Evolutionary conservation across 805 yeast genomes (phyloP), one percentile per base, ranked within the genome.

Genomic region (Lachancea lanzarotensis): DNA sequence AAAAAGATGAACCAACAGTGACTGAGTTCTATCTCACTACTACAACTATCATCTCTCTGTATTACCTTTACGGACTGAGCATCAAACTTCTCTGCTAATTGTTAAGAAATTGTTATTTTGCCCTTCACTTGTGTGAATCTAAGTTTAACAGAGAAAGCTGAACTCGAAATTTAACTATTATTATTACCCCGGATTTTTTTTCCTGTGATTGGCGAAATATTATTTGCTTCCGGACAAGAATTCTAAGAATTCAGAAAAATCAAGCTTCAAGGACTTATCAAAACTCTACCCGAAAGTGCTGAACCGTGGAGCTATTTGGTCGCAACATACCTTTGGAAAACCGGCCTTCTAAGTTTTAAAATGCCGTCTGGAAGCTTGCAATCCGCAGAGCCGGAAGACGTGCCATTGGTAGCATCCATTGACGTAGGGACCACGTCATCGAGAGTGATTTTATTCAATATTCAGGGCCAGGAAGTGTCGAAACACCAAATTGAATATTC

Each of bases 351-450:
- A n/a, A n/a, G n/a, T n/a, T n/a, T 22, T 8, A 22, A 6, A 11
- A 29, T 29, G 31, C 11, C 31, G 4, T 4, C 31, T 29, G 31
- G 13, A 29, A 29, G 5, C 31, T 11, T 12, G 15, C 13, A 29
- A 11, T 29, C 31, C 7, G 13, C 15, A 29, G 13, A 29, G 31
- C 11, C 31, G 31, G 39, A 36, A 25, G 40, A 46, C 7, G 51
- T 57, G 35, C 76, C 76, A 1, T 53, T 72, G 35, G 62, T 86
- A 40, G 89, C 86, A 13, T 78, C 95, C 45, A 80, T 88, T 35
- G 96, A 88, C 64, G 86, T 82, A 39, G 97, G 97, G 33, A 89
- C 97, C 22, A 89, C 96, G 1, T 85, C 95, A 17, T 85, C 96
- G 18, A 75, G 98, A 55, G 90, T 85, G 35, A 90, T 90, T 48